Evolutionary conservation across 108 stramenopile genomes (phyloP), one percentile per base, ranked within the genome.

Genomic region (Ochromonas danica): DNA sequence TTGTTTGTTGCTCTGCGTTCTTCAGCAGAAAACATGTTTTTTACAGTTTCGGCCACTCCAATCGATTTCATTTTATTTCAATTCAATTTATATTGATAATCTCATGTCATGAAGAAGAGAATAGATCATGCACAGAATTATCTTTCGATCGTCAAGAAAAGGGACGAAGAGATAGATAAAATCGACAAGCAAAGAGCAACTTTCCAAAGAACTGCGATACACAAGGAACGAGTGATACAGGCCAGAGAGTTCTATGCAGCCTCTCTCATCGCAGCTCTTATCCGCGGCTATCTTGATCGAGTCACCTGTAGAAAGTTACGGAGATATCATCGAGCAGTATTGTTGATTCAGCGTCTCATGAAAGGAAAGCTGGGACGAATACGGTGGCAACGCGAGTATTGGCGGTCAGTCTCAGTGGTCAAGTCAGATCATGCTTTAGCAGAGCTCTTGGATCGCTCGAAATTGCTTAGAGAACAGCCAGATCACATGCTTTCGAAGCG

Each of bases 221-320:
- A n/a, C n/a, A n/a, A n/a, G n/a, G n/a, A n/a, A n/a, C n/a, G n/a
- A n/a, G n/a, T n/a, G n/a, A n/a, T n/a, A n/a, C n/a, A n/a, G n/a
- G n/a, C n/a, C 45, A 51, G 45, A 51, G 45, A 51, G 72, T 75
- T 35, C 31, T 75, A 75, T 60, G 72, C 72, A 75, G 43, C 72
- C 3, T 45, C 72, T 6, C 6, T 3, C 6, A 39, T 75, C 10
- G 6, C 14, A 36, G 72, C n/a, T 27, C 22, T 75, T 6, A 25
- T 75, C 6, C 14, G 40, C 3, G 72, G 72, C n/a, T 75, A 35
- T 36, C 72, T 75, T 38, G 72, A 17, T 45, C 14, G 72, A 27
- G 22, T 75, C 38, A 25, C 38, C n/a, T 6, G 14, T 75, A 3
- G 51, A 33, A 60, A 75, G 38, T 6, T 31, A 42, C 36, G 43